Base-by-base conservation (phyloP, 441 rosid genomes). In the Croton laevigatus region DNA sequence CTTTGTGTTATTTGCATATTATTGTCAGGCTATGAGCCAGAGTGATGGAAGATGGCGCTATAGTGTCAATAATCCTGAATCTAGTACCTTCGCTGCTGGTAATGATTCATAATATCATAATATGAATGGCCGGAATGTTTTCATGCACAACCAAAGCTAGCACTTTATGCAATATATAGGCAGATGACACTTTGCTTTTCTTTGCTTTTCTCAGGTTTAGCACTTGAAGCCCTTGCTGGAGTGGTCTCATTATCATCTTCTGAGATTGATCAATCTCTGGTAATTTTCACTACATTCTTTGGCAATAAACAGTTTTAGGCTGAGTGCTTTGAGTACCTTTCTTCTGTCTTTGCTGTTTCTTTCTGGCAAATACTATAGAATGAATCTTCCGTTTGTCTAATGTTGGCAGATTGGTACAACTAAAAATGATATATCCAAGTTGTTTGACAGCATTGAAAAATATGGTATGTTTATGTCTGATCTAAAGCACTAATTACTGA, bases 41-140 rank as follows among this genome's bases (percentile, higher is more conserved):
- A 89, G 88, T 76, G 97, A 95, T 87, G 98, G 99, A 81, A 85
- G 87, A 79, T 93, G 98, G 99, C 94, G 94, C 60, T 85, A 83
- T 78, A 89, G 90, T 84, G 83, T 90, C 53, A 83, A 79, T 76
- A 89, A 87, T 81, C 89, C 97, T 0, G 93, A 83, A 70, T 87
- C 98, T 44, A 93, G 98, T 75, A 85, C 95, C 62, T 81, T 76
- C 78, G 98, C 99, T 73, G 95, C 99, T 60, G 99, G 99, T 95
- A 84, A 84, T 76, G 68, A 57, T 58, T 72, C 71, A 22, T 69
- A 17, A n/a, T 13, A 27, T 12, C 20, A 8, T 49, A 40, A 40
- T 40, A 9, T 40, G 44, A 40, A 40, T 5, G 42, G 8, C 9
- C 6, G 10, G 44, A 6, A 40, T 7, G 44, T 37, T 66, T 9